Evolutionary conservation across 2,329 filamentous ascomycete genomes (phyloP).

Genomic region (Pochonia chlamydosporia): DNA sequence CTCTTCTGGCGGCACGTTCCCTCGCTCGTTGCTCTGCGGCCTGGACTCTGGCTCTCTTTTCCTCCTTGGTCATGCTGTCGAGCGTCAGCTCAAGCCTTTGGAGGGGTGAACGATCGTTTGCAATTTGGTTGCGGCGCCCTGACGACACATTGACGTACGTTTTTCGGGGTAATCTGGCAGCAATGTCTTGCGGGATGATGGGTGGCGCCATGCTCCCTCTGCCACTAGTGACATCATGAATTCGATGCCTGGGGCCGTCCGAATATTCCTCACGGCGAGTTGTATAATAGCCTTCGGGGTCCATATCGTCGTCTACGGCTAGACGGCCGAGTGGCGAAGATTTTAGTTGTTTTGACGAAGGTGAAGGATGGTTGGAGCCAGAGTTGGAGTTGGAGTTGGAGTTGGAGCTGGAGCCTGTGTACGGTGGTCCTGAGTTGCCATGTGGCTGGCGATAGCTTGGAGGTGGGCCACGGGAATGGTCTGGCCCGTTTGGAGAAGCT

Average conservation of each 20-base stretch:
- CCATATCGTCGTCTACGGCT: constrained; percentile 17
- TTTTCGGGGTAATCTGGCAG: constrained; percentile 26
- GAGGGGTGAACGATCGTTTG: constrained; percentile 80
- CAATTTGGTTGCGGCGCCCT: constrained; percentile 54
- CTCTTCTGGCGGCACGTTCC: constrained; percentile 47
- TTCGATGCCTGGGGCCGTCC: constrained; percentile 9
- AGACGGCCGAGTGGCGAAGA: not conserved
- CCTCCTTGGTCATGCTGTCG: constrained; percentile 90
- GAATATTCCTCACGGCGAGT: constrained; percentile 10
- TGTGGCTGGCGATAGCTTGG: constrained; percentile 49
- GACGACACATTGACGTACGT: constrained; percentile 31
- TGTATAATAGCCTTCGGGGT: constrained; percentile 19
- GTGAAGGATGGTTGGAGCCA: constrained; percentile 9
- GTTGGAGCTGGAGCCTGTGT: constrained; percentile 15
- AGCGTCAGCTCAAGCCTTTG: constrained; percentile 90
- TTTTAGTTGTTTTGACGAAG: not conserved
- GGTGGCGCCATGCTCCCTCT: constrained; percentile 14
- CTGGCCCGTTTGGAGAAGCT: constrained; percentile 41
- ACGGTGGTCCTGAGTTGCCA: constrained; percentile 19
- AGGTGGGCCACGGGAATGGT: constrained; percentile 55
- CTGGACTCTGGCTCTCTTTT: constrained; percentile 79
- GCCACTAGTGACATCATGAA: constrained; percentile 16
- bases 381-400: constrained; percentile 9
- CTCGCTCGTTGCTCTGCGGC: constrained; percentile 72
- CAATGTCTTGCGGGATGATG: constrained; percentile 13